Base-by-base conservation (phyloP, 768 basidiomycete species). In the Panellus pusillus region DNA sequence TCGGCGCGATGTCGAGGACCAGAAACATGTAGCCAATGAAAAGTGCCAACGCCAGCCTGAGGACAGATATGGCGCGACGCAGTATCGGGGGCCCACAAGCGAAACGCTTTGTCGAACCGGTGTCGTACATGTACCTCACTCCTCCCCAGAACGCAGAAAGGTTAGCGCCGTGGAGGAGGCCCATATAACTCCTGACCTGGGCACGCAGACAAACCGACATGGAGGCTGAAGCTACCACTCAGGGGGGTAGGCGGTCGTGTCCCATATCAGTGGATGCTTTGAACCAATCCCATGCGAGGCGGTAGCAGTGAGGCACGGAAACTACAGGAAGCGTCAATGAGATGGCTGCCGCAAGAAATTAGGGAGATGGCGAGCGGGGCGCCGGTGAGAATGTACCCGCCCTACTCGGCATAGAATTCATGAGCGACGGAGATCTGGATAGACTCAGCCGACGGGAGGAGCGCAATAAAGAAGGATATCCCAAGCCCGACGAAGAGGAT, bases 221-320 rank as follows among this genome's bases (percentile, higher is more conserved):
- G 12, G 9, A 15, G 27, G 18, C 9, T 9, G 47, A 17, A 18
- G 12, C n/a, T 9, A 24, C 14, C 8, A 35, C 55, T 52, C n/a
- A 61, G 55, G 57, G 59, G 55, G 55, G n/a, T n/a, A n/a, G n/a
- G 12, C 59, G 43, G 40, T 61, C 50, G 28, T 50, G 55, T 3
- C 55, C 52, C n/a, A 38, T 50, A 45, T 57, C 44, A 19, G 24
- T 47, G 5, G 55, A 57, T 3, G 55, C 55, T 6, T 18, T 20
- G n/a, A 61, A 50, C 58, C 58, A 60, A 6, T 46, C 27, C 54
- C 58, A 52, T 1, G 58, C 54, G 27, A 60, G 54, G 4, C 54
- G 45, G 35, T 60, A 60, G 41, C 50, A 27, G 15, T 53, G 37
- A 9, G 56, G 44, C 0, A 38, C 31, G 13, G 44, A 14, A 18